These are phyloP conservation scores for Globisporangium iwayamae DNA, from an alignment of 352 stramenopile species.

Conservation along the genomic window DNA sequence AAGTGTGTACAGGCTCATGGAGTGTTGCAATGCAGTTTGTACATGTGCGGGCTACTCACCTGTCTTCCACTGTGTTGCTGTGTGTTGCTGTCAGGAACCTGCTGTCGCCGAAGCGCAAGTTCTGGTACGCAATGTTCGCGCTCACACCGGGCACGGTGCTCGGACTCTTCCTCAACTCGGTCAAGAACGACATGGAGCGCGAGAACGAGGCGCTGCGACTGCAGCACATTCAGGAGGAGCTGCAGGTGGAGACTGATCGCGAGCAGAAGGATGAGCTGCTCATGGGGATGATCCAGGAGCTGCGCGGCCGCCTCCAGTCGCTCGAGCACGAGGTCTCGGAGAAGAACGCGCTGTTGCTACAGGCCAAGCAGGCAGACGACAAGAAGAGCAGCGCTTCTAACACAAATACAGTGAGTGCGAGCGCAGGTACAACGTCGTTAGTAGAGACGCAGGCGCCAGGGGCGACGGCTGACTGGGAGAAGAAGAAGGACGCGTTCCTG, in stretches of 20 bases:
- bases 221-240: constrained; percentile 37
- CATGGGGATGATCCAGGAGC: constrained; percentile 46
- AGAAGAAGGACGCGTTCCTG: constrained; percentile 37
- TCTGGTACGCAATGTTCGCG: constrained; percentile 65
- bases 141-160: constrained; percentile 63
- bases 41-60: background rate
- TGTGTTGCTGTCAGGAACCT: constrained; percentile 34
- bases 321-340: constrained; percentile 45
- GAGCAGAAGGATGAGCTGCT: constrained; percentile 55
- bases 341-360: constrained; percentile 16
- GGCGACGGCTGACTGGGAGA: constrained; percentile 22
- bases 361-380: background rate
- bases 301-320: constrained; percentile 49
- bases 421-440: constrained; percentile 2
- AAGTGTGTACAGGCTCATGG: background rate
- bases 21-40: background rate
- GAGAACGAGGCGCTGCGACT: constrained; percentile 58
- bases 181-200: constrained; percentile 65
- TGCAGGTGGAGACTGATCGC: constrained; percentile 32
- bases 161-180: constrained; percentile 64
- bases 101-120: constrained; percentile 56
- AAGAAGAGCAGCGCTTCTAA: constrained; percentile 4
- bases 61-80: background rate
- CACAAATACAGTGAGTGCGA: constrained; percentile 1
- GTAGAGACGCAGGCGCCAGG: constrained; percentile 8